Conservation (phyloP, 108 stramenopile species). For the Schizochytrium sp. region DNA sequence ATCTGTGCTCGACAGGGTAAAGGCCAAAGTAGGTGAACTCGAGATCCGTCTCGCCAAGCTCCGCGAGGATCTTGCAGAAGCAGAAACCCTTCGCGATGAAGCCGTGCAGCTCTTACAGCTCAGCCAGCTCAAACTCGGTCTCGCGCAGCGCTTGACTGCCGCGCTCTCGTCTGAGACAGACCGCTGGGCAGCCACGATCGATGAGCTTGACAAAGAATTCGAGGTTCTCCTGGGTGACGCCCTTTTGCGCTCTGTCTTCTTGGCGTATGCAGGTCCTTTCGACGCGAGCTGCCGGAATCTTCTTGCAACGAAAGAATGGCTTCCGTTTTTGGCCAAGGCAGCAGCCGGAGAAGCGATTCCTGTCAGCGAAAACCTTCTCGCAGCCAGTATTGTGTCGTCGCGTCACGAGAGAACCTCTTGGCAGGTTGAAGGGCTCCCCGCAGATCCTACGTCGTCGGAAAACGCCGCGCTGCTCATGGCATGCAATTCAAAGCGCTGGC, state of each 20-base stretch:
- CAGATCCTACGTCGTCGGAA: conserved; percentile 50
- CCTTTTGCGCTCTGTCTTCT: conserved; percentile 61
- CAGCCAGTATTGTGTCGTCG: conserved; percentile 40
- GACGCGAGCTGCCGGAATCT: conserved; percentile 58
- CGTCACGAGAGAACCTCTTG: conserved; percentile 57
- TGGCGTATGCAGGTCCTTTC: conserved; percentile 67
- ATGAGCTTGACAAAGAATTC: conserved; percentile 41
- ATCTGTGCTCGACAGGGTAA: conserved; percentile 27
- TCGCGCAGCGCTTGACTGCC: conserved; percentile 64
- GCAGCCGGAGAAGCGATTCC: conserved; percentile 18
- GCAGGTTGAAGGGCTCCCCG: conserved; percentile 52
- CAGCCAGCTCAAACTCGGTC: conserved; percentile 61
- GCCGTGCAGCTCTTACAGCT: conserved; percentile 46
- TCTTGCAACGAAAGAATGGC: conserved; percentile 52
- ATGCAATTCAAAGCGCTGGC: conserved; percentile 43
- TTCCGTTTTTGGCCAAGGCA: conserved; percentile 49
- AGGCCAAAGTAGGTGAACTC: conserved; percentile 40
- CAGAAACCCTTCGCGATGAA: conserved; percentile 9
- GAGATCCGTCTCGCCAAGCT: conserved; percentile 52
- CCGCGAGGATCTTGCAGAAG: conserved; percentile 56
- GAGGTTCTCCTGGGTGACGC: conserved; percentile 66
- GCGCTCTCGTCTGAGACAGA: conserved; percentile 69
- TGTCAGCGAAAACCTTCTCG: conserved; percentile 30
- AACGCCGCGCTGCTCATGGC: conserved; percentile 52
- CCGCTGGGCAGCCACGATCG: conserved; percentile 64